Percentiles rank a stretch among this genome's conserved stretches.
These are phyloP conservation scores for Ramaria sp. DNA, from an alignment of 768 basidiomycete genomes.

Conservation along the genomic window DNA sequence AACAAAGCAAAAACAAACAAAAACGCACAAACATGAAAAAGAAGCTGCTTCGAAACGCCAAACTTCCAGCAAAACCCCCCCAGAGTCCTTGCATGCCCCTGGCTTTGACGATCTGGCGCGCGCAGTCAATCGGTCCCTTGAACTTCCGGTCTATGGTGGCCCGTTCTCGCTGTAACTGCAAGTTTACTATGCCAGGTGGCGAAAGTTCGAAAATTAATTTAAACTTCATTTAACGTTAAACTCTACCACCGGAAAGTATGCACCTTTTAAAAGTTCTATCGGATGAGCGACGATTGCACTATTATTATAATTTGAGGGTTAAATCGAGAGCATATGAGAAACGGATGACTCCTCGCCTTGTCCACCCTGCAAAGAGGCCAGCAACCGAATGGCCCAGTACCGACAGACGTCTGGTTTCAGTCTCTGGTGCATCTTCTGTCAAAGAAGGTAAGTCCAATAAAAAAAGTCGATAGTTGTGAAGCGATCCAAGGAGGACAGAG, in stretches of 20 bases:
- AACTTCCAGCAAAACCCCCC: slow-evolving; percentile 64
- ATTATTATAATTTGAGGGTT: slow-evolving; percentile 8
- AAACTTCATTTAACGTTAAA: too few species aligned
- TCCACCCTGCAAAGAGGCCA: slow-evolving; percentile 57
- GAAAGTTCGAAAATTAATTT: too few species aligned
- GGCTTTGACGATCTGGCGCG: slow-evolving; percentile 45
- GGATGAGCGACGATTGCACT: slow-evolving; percentile 67
- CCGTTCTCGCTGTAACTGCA: slow-evolving; percentile 56
- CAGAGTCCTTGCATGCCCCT: slow-evolving; percentile 62
- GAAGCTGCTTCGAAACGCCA: slow-evolving; percentile 65
- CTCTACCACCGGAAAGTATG: too few species aligned
- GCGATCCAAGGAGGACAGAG: slow-evolving; percentile 54
- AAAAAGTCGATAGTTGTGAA: slow-evolving; percentile 64
- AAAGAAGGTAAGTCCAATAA: slow-evolving; percentile 35
- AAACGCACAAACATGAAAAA: slow-evolving; percentile 67
- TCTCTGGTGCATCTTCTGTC: slow-evolving; percentile 38
- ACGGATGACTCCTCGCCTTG: slow-evolving; percentile 34
- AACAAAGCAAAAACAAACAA: slow-evolving; percentile 5
- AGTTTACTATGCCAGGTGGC: slow-evolving; percentile 33
- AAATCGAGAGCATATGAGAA: slow-evolving; percentile 4
- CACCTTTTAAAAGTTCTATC: slow-evolving; percentile 68
- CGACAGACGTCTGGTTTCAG: slow-evolving; percentile 41
- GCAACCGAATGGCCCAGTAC: slow-evolving; percentile 54
- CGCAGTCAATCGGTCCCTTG: slow-evolving; percentile 56
- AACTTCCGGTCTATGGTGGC: slow-evolving; percentile 41